phyloP scores from a whole-genome alignment of 345 rosid species.

The Moringa oleifera region DNA sequence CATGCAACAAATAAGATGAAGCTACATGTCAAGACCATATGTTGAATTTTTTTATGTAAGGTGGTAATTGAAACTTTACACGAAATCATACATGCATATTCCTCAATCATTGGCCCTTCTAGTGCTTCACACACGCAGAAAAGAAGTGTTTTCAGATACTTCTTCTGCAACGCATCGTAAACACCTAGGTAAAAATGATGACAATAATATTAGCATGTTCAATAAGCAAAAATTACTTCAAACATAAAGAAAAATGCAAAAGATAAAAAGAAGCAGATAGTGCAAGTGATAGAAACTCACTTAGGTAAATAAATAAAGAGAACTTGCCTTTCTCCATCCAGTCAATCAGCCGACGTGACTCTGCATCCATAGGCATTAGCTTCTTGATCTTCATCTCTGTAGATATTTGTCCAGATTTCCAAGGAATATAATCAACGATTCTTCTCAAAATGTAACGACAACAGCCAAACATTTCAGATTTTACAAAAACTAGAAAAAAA shows the following conservation, averaged over 20 bases:
- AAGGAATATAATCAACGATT: background rate
- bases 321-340: conserved; percentile 97
- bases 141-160: conserved; percentile 79
- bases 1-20: background rate
- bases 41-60: background rate
- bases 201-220: background rate
- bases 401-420: background rate
- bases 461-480: background rate
- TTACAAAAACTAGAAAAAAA: background rate
- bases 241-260: background rate
- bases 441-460: background rate
- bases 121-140: conserved; percentile 78
- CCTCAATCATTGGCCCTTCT: conserved; percentile 86
- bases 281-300: background rate
- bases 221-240: conserved; percentile 10
- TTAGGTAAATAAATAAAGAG: background rate
- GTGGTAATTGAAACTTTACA: background rate
- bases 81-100: conserved; percentile 64
- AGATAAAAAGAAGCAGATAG: background rate
- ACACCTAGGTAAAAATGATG: conserved; percentile 44
- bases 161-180: conserved; percentile 87
- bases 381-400: conserved; percentile 96
- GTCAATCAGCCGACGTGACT: conserved; percentile 89
- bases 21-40: background rate
- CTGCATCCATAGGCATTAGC: conserved; percentile 94